phyloP scores from a whole-genome alignment of 441 rosid species.

The Gossypium davidsonii region DNA sequence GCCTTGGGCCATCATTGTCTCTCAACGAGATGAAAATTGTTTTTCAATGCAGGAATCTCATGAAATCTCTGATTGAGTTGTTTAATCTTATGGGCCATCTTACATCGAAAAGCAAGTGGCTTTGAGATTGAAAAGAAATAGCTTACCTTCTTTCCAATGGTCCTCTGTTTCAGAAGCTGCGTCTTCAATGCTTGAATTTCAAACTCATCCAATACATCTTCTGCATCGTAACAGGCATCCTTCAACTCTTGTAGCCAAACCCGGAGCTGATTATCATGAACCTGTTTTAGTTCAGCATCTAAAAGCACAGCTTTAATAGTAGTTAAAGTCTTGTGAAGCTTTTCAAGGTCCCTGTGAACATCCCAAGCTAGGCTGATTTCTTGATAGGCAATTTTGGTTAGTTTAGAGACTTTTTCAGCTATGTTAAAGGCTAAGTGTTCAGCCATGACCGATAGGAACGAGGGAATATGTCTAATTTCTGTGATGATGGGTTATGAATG shows the following conservation, averaged over 20 bases:
- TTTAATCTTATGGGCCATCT: background rate
- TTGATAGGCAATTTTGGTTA: background rate
- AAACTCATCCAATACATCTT: background rate
- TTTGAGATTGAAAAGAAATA: background rate
- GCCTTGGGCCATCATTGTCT: background rate
- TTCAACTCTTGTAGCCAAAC: background rate
- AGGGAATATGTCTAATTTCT: no score
- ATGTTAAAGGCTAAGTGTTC: background rate
- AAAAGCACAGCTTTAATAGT: background rate
- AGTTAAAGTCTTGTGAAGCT: background rate
- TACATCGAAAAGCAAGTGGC: background rate
- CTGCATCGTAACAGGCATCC: background rate
- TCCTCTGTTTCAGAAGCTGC: background rate
- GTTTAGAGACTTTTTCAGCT: background rate
- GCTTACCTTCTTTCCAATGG: conserved; percentile 12
- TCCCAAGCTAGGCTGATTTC: background rate
- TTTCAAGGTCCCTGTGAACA: background rate
- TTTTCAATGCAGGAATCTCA: conserved; percentile 2
- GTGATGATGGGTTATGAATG: no score
- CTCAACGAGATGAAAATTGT: background rate
- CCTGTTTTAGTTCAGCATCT: background rate
- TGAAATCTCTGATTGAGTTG: background rate
- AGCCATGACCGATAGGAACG: background rate
- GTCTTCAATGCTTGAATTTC: background rate
- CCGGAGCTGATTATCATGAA: background rate